Base-by-base conservation (phyloP, 805 yeast species). In the Candida caryicola region DNA sequence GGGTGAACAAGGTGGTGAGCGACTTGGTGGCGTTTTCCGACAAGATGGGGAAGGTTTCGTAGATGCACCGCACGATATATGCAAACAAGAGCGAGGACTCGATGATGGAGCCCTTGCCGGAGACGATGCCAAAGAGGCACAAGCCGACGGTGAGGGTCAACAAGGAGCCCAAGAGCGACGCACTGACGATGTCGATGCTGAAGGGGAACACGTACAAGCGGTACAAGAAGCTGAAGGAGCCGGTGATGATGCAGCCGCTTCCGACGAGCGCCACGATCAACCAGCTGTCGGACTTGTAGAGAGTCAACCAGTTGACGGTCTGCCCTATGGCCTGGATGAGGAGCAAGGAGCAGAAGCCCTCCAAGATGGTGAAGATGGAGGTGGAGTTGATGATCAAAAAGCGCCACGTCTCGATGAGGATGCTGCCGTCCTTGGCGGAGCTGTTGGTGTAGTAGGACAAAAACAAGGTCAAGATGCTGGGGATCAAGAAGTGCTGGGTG, bases 251-350 rank as follows among this genome's bases (percentile, higher is more conserved):
- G 28, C 83, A 76, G 4, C 95, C 90, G 36, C 90, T 78, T 1
- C 79, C 67, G 31, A 87, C 62, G 31, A 93, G 73, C 40, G 84
- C 79, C 1, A 82, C 75, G 27, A 91, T 81, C 34, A 85, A 76
- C 90, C 95, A 85, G 23, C 79, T 66, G 52, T 89, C 96, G 4
- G 88, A 79, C 46, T 76, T 78, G 47, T 55, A 57, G 13, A 59
- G 58, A 16, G 81, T 77, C 31, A 87, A 65, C 83, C 90, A 82
- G 44, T 76, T 74, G 37, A 85, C 73, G 6, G 86, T 79, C 51
- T 89, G 89, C 6, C 98, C 96, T 29, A 86, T 74, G 10, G 95
- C 86, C 64, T 93, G 99, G 44, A 93, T 88, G n/a, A 88, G 81
- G 40, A 93, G 69, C 17, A 93, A 74, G 1, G 96, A 81, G 61